Evolutionary conservation across 768 basidiomycete genomes (phyloP).

Genomic region (Phaeolepiota aurea): DNA sequence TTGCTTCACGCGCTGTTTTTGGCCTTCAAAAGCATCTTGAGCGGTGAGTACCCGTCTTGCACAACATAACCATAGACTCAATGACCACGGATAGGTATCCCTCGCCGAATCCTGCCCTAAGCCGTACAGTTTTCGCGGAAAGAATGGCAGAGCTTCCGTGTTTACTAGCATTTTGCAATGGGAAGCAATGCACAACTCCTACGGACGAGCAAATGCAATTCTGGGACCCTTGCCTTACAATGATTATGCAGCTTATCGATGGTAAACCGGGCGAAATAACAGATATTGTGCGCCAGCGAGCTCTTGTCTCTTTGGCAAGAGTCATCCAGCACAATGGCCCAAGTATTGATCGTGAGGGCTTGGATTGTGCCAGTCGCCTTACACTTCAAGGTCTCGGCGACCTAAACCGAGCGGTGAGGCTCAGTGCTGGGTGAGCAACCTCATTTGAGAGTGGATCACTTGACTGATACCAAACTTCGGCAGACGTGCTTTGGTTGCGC

Average conservation of each 20-base stretch:
- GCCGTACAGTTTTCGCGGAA: constrained; percentile 23
- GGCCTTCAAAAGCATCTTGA: constrained; percentile 35
- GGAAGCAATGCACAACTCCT: constrained; percentile 17
- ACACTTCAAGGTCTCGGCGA: constrained; percentile 44
- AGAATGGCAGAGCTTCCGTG: constrained; percentile 26
- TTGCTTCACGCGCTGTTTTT: constrained; percentile 33
- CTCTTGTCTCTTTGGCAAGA: constrained; percentile 29
- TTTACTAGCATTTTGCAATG: constrained; percentile 25
- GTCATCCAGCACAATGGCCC: constrained; percentile 35
- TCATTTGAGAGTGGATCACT: neutral
- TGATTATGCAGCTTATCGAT: constrained; percentile 33
- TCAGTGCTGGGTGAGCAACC: constrained; percentile 62
- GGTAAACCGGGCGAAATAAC: constrained; percentile 40
- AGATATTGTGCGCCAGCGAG: constrained; percentile 32
- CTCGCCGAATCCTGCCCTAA: constrained; percentile 16
- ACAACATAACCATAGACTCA: neutral
- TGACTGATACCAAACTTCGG: neutral
- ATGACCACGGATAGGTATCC: constrained; percentile 23
- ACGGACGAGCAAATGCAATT: constrained; percentile 14
- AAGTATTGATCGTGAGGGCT: constrained; percentile 17
- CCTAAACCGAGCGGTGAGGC: constrained; percentile 47
- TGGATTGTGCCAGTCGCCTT: constrained; percentile 25
- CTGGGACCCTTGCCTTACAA: constrained; percentile 23
- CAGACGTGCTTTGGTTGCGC: constrained; percentile 41
- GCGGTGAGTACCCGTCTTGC: constrained; percentile 20